Conservation (phyloP, 2,329 filamentous ascomycete genomes). For the Graphilbum sp. region DNA sequence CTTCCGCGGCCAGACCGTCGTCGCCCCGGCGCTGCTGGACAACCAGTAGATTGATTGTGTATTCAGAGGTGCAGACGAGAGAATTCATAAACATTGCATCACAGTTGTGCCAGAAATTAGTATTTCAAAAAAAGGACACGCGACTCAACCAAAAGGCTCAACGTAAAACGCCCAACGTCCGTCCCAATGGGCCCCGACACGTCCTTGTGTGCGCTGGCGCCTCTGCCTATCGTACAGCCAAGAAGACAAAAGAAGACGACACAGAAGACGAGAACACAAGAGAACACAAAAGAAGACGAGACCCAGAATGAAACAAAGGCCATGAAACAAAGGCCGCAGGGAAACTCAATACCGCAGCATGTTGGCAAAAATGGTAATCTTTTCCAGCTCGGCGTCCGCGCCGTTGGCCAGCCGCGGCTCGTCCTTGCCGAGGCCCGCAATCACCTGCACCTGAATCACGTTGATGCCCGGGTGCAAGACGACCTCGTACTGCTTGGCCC, state of each 20-base stretch:
- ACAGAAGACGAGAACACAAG: neutral
- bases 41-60: no score
- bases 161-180: no score
- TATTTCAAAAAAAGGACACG: no score
- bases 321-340: neutral
- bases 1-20: conserved; percentile 34
- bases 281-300: no score
- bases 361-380: conserved; percentile 60
- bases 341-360: conserved; percentile 31
- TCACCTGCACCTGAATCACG: conserved; percentile 60
- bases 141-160: no score
- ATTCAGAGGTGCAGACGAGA: no score
- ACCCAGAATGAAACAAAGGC: neutral
- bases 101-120: no score
- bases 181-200: no score
- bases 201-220: no score
- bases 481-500: conserved; percentile 59
- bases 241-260: no score
- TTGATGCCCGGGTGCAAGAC: conserved; percentile 58
- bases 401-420: conserved; percentile 36
- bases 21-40: conserved; percentile 35
- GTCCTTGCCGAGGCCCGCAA: conserved; percentile 50
- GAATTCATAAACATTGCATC: no score
- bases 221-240: no score
- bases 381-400: conserved; percentile 59